Base-by-base conservation (phyloP, 2,329 filamentous ascomycete species). In the Monosporascus sp. region DNA sequence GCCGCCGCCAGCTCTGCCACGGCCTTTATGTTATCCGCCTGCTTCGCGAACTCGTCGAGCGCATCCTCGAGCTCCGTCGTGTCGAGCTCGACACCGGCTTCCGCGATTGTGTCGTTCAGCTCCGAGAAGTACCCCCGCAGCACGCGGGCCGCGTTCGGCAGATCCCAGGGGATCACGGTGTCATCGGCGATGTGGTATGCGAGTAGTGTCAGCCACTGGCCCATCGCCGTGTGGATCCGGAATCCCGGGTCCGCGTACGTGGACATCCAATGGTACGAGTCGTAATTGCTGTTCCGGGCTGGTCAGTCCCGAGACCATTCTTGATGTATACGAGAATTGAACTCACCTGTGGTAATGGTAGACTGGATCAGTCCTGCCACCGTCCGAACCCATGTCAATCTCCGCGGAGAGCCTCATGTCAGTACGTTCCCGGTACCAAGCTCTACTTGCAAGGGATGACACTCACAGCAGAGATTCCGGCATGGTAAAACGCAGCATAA, bases 181-280 rank as follows among this genome's bases (percentile, higher is more conserved):
- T 53, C 52, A 43, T 40, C 37, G 35, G 52, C 48, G 48, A 53
- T 53, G 37, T 53, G 52, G 48, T 53, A 53, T 6, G 52, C 48
- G 22, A 53, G 46, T 4, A 53, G 52, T 2, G 52, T 53, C 11
- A 53, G 43, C 52, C 52, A 53, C 26, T 78, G 74, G 6, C 75
- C 76, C 58, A 81, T 77, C 3, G 73, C 75, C 7, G 71, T 70
- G 58, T 81, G 78, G 1, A 73, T 71, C 46, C 69, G 63, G 61
- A 78, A 80, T 2, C 73, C 77, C 0, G 76, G 76, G 58, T 81
- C 78, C 5, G 76, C 78, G 53, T 72, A 80, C 0, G 68, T 74
- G 0, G 65, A 59, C 77, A 81, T 80, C 78, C 78, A 81, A 54
- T 75, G 71, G 55, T 77, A 78, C 0, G 35, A 53, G 31, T 53